Evolutionary conservation across 2,329 filamentous ascomycete genomes (phyloP), one percentile per base, ranked within the genome.

Genomic region (Neopestalotiopsis sp.): DNA sequence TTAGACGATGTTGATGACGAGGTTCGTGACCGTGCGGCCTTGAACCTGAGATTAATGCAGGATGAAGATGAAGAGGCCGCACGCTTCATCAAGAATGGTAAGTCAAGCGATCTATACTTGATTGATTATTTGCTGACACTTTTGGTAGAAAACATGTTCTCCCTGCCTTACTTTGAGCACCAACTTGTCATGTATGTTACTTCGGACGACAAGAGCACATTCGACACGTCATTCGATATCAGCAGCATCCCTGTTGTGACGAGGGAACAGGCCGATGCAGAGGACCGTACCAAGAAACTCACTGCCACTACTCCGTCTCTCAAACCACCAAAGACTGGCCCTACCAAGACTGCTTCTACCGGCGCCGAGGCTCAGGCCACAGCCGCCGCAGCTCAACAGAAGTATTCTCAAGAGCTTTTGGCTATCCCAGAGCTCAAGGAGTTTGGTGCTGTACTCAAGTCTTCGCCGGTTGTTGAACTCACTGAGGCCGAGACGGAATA

Each of bases 401-500:
- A 95, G 80, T 97, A 98, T 76, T 90, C 94, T 17, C 90, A 96
- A 81, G 92, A 97, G 81, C 88, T 99, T 66, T 88, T 94, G 82
- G 89, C 91, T 76, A 95, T 98, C 74, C 94, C 95, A 71, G 95
- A 98, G 80, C 90, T 99, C 86, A 92, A 92, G 78, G 90, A 92
- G 73, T 97, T 97, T 80, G 96, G 96, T 75, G 88, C 88, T 73
- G 90, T 98, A 13, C 92, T 99, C 85, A 98, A 98, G 85, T 98
- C 95, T 58, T 97, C 94, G 69, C 82, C 89, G 32, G 84, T 92
- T 64, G 89, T 97, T 73, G 95, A 98, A 81, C 90, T 99, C 71
- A 98, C 96, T 20, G 96, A 99, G 81, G 94, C 94, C 66, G 96
- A 98, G 83, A 98, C 95, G 24, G 96, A 99, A 81, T 99, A 99